These are phyloP conservation scores for Claviceps humidiphila DNA, from an alignment of 2,329 filamentous ascomycete genomes.

Conservation along the genomic window DNA sequence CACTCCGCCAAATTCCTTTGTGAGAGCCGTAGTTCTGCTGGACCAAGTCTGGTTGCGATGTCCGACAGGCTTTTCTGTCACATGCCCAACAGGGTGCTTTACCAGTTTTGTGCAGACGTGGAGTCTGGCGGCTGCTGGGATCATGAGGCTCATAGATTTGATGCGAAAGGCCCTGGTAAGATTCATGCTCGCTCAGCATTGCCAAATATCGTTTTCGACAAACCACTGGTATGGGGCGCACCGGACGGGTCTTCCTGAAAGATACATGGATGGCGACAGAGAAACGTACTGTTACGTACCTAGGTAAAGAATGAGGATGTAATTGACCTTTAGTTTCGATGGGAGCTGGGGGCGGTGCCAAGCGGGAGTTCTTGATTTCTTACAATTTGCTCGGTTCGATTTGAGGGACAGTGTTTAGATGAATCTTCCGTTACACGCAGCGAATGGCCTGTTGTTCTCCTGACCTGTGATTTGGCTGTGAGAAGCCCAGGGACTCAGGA, in stretches of 20 bases:
- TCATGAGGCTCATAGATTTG: not conserved
- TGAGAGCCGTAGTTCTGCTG: not conserved
- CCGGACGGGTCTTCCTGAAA: not conserved
- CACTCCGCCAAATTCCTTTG: conserved; percentile 1
- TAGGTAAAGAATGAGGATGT: no score
- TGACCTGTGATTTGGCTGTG: no score
- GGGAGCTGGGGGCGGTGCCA: no score
- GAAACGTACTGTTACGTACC: no score
- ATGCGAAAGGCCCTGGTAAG: not conserved
- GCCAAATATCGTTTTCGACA: not conserved
- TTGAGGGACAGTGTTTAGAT: no score
- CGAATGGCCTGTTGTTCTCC: no score
- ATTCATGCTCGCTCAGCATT: not conserved
- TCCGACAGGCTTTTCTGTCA: conserved; percentile 1
- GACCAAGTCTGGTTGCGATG: conserved; percentile 2
- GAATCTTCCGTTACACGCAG: no score
- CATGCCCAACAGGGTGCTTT: conserved; percentile 2
- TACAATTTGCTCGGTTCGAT: no score
- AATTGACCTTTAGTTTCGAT: no score
- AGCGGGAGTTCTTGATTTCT: no score
- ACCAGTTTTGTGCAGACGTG: conserved; percentile 1
- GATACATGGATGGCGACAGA: no score
- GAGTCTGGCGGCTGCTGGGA: conserved; percentile 1
- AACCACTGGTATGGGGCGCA: not conserved
- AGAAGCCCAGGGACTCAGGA: no score